Base-by-base conservation (phyloP, 306 rosid genomes). In the Macrotyloma uniflorum region DNA sequence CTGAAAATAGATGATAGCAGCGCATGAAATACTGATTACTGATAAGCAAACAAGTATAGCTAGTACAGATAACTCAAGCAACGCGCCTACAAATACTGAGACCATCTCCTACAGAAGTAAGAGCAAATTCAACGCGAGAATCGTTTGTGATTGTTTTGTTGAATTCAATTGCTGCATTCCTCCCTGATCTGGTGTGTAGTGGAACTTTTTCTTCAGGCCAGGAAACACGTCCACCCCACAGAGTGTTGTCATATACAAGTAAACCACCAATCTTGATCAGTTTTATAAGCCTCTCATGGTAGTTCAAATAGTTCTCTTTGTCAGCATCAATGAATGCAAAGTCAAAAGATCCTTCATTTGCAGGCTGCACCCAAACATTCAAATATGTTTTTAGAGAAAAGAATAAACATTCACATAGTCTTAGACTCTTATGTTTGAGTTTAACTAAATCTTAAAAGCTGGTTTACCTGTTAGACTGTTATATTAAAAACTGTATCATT, bases 251-350 rank as follows among this genome's bases (percentile, higher is more conserved):
- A 63, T 80, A 88, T n/a, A 70, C 30, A 54, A 88, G 66, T 7
- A 88, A 45, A 33, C 89, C 91, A 4, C 91, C 91, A 51, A 85
- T 26, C 80, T 70, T 88, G 0, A 88, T 76, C 59, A 85, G 80
- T 18, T 72, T 88, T 55, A 88, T 62, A 0, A 86, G 61, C 82
- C 78, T 83, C 73, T 88, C 91, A 55, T 85, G 89, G 58, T 85
- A 88, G 4, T 83, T 83, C 46, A 73, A 18, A 18, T 83, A 85
- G 38, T 64, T 83, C 11, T 36, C 65, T 75, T 88, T 88, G 80
- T 88, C 87, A 50, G 88, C 91, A 79, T 88, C 91, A 30, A 88
- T 38, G 47, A 53, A 88, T 1, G 88, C 83, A 76, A 81, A 88
- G 23, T 88, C 89, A 64, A 36, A 85, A 4, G 30, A 47, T 64